Percentiles rank a stretch among this genome's conserved stretches.
Evolutionary conservation across 1,284 basidiomycete species (phyloP).

Genomic region (Boletellus deceptivus): DNA sequence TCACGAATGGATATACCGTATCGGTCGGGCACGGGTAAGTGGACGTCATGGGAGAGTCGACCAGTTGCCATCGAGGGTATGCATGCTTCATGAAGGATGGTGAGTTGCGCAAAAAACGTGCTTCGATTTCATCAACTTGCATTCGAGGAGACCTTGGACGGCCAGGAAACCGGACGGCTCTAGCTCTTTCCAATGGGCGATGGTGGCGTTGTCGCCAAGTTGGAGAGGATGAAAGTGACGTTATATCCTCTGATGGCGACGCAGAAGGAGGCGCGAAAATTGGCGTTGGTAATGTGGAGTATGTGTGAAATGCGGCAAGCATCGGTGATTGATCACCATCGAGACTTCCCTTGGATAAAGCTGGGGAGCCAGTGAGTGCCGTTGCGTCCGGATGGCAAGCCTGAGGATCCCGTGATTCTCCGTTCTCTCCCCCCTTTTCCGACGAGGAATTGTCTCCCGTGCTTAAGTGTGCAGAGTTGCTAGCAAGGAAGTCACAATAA

Average conservation of each 20-base stretch:
- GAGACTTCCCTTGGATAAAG: conserved; percentile 15
- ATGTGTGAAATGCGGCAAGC: conserved; percentile 24
- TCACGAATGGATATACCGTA: conserved; percentile 11
- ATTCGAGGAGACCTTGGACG: conserved; percentile 25
- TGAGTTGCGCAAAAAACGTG: conserved; percentile 1
- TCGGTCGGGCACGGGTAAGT: conserved; percentile 4
- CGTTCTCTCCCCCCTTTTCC: conserved; percentile 4
- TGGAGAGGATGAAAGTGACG: conserved; percentile 21
- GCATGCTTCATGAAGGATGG: not conserved
- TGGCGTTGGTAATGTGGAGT: conserved; percentile 29
- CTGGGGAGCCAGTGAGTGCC: conserved; percentile 1
- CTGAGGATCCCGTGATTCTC: conserved; percentile 17
- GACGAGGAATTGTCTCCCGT: not conserved
- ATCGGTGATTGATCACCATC: conserved; percentile 15
- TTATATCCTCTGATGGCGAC: conserved; percentile 27
- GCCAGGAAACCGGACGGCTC: conserved; percentile 29
- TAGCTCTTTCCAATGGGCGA: conserved; percentile 32
- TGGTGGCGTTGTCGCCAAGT: conserved; percentile 22
- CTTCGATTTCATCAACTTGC: conserved; percentile 20
- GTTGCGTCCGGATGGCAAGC: conserved; percentile 8
- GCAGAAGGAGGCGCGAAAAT: conserved; percentile 32
- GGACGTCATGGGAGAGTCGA: conserved; percentile 3
- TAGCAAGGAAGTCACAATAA: not conserved
- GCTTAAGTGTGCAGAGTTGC: conserved; percentile 1
- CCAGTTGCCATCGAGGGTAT: conserved; percentile 13